These are phyloP conservation scores for Phytopythium oedochilum DNA, from an alignment of 352 stramenopile genomes.

Conservation along the genomic window DNA sequence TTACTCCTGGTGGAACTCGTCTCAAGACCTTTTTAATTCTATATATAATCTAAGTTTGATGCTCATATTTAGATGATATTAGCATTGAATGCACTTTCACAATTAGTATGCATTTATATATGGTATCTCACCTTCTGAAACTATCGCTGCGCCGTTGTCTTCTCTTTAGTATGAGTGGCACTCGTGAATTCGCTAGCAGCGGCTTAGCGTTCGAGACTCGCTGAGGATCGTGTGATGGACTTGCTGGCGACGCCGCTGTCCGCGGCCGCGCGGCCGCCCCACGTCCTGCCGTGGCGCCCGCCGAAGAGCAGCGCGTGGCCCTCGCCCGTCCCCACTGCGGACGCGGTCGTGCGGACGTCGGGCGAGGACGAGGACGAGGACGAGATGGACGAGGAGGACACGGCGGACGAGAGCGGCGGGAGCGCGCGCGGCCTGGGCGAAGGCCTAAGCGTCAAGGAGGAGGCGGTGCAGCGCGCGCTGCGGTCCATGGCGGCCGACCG, in stretches of 20 bases:
- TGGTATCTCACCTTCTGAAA: not conserved
- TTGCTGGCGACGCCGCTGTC: not conserved
- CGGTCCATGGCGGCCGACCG: slow-evolving; percentile 3
- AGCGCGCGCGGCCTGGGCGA: slow-evolving; percentile 1
- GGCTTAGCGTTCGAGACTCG: too few relatives aligned
- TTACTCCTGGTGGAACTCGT: not conserved
- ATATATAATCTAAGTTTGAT: too few relatives aligned
- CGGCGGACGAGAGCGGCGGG: not conserved
- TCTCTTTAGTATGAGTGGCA: slow-evolving; percentile 1
- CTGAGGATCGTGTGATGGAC: not conserved
- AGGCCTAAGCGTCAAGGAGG: slow-evolving; percentile 2
- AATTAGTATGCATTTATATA: not conserved
- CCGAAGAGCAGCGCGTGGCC: not conserved
- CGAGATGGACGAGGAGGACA: slow-evolving; percentile 5
- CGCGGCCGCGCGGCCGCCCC: not conserved
- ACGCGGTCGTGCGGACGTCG: not conserved
- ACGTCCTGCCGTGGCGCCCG: not conserved
- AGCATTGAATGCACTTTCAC: too few relatives aligned
- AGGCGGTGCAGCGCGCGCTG: slow-evolving; percentile 1
- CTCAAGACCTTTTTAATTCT: not conserved
- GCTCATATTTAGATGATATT: too few relatives aligned
- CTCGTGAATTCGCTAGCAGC: not conserved
- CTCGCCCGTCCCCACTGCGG: not conserved
- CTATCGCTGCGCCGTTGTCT: too few relatives aligned
- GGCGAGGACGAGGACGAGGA: slow-evolving; percentile 6